Base-by-base conservation (phyloP, 2,329 filamentous ascomycete species). In the Fusarium sp. region DNA sequence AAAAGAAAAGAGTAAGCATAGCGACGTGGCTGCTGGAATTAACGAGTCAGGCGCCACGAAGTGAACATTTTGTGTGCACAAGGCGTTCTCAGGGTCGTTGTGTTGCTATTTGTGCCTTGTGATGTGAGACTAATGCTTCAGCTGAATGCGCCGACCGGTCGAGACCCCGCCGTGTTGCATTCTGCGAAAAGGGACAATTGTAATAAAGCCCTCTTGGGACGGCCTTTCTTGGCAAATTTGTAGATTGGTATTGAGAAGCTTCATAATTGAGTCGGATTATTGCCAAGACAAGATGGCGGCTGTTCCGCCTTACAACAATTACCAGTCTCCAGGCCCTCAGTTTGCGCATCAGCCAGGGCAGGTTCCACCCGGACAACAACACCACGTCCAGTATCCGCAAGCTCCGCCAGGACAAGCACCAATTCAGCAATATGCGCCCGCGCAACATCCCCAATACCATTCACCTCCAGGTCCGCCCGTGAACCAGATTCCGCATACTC, bases 71-170 rank as follows among this genome's bases (percentile, higher is more conserved):
- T 20, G 24, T n/a, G 42, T 20, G 42, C 24, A 43, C 50, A 52
- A 67, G 64, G 64, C 64, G 27, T 67, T 53, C 20, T 61, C 34
- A 49, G 38, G 52, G 32, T 52, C 22, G 18, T 15, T 40, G 9
- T 42, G 8, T 52, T 25, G 30, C 54, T 12, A 40, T 58, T 42
- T 68, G 68, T 59, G 68, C 63, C 67, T 71, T n/a, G 50, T 57
- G n/a, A 63, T 49, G 44, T 66, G 62, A 54, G 38, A 64, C 67
- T 70, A 70, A 54, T 27, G 42, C 44, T 64, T 63, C 50, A 71
- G 68, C 68, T 70, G 67, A 68, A 70, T 71, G 67, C 50, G 46
- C 59, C 49, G 68, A 68, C 58, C 68, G 67, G 63, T 70, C 68
- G 30, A 67, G 68, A 70, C 67, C 47, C 32, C 10, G 27, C 24